These are phyloP conservation scores for Aspergillus bridgeri DNA, from an alignment of 495 filamentous ascomycete genomes.

Conservation along the genomic window DNA sequence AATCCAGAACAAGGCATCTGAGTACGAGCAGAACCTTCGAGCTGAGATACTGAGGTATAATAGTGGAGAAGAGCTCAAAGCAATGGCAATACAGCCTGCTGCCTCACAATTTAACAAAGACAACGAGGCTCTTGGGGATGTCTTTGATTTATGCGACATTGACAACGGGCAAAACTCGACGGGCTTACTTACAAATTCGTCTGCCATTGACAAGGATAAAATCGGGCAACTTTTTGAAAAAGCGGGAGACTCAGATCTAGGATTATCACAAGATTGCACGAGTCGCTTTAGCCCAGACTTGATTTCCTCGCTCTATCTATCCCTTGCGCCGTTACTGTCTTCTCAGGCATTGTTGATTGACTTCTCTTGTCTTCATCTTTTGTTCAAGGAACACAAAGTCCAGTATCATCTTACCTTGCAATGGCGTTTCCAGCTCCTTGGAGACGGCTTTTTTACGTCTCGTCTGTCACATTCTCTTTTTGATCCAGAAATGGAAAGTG, in stretches of 20 bases:
- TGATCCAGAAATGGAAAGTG: constrained; percentile 74
- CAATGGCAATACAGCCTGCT: background rate
- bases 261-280: constrained; percentile 4
- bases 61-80: constrained; percentile 6
- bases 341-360: constrained; percentile 76
- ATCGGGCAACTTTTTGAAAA: constrained; percentile 26
- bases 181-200: constrained; percentile 24
- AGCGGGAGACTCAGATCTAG: constrained; percentile 10
- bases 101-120: background rate
- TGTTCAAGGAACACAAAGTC: constrained; percentile 73
- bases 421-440: constrained; percentile 75
- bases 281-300: constrained; percentile 63
- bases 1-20: constrained; percentile 56
- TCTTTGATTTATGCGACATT: constrained; percentile 41
- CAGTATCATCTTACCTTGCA: constrained; percentile 75
- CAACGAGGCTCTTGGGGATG: constrained; percentile 16
- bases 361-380: constrained; percentile 68
- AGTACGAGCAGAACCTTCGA: constrained; percentile 56
- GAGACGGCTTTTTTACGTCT: constrained; percentile 77
- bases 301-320: constrained; percentile 66
- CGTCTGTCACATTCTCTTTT: constrained; percentile 82
- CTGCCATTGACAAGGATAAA: constrained; percentile 26
- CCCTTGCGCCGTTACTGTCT: constrained; percentile 68
- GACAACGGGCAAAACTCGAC: constrained; percentile 26
- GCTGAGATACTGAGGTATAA: constrained; percentile 40